Conservation (phyloP, 441 rosid genomes). For the Syzygium syzygioides region DNA sequence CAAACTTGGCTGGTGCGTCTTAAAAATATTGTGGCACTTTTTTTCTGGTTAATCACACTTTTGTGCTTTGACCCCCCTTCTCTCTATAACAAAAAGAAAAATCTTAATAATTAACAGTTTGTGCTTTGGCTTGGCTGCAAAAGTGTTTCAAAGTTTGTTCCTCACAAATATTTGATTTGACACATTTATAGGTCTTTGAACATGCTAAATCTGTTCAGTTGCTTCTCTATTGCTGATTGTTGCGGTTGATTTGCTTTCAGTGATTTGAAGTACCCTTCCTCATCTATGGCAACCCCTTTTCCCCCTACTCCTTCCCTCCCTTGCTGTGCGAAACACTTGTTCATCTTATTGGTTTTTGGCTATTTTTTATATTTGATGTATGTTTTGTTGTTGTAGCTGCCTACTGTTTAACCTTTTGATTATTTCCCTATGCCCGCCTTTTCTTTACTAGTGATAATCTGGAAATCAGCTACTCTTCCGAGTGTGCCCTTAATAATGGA, state of each 20-base stretch:
- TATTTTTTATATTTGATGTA: neutral
- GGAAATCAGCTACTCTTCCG: neutral
- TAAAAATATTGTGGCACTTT: constrained; percentile 23
- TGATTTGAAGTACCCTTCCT: neutral
- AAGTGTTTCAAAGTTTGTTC: neutral
- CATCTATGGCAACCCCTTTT: neutral
- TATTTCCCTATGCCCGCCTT: neutral
- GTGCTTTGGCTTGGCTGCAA: neutral
- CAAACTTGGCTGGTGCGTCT: constrained; percentile 73
- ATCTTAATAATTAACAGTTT: neutral
- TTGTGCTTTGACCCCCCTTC: neutral
- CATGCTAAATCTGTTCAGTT: neutral
- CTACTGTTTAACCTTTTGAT: neutral
- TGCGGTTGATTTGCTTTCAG: neutral
- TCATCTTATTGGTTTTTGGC: neutral
- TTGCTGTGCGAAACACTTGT: neutral
- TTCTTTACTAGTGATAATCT: neutral
- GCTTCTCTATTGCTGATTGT: neutral
- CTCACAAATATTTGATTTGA: neutral
- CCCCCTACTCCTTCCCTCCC: neutral
- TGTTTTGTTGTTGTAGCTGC: neutral
- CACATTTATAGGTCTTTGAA: neutral
- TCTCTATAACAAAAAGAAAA: neutral
- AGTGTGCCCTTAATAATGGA: neutral
- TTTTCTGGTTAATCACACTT: constrained; percentile 25